Evolutionary conservation across 306 rosid species (phyloP), one percentile per base, ranked within the genome.

Genomic region (Lupinus albus): DNA sequence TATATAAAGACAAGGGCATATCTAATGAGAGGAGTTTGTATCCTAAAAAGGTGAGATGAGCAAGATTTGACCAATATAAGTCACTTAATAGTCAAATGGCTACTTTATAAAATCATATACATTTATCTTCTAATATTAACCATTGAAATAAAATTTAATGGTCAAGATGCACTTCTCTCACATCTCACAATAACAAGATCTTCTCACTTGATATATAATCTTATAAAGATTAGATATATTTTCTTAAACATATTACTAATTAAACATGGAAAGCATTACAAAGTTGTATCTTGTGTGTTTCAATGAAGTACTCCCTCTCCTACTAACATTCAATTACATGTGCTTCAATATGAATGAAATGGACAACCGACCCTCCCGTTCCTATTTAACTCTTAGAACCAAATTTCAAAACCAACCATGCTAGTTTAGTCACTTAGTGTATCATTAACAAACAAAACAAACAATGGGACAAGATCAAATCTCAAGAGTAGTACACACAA

Each of bases 321-420:
- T 20, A 20, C 59, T 42, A 59, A 2, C 1, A 28, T 54, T 15
- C 61, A 55, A 28, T 55, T 11, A 42, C 33, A 18, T 8, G 17
- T 57, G 44, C 58, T 4, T 41, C 20, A 21, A 15, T 47, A 33
- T 5, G 69, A 47, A 48, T n/a, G 8, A 61, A 35, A 21, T 6
- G 6, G 38, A 33, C 25, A 51, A 75, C 10, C 33, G 38, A 30
- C 30, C 39, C 28, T 54, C 76, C 11, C n/a, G 6, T n/a, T 57
- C 35, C 84, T 32, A 50, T 62, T 47, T 7, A 39, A 25, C 62
- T 28, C 36, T 62, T 35, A 8, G 56, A 63, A 45, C 63, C 50
- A 49, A 65, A 12, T 15, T 76, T 20, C 25, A 53, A 28, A 53
- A 28, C 46, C 52, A 12, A 17, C 15, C 17, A 10, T 21, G 8